Percentiles rank a stretch among this genome's conserved stretches.
Conservation (phyloP, 2,329 filamentous ascomycete species). For the Metarhizium brunneum region DNA sequence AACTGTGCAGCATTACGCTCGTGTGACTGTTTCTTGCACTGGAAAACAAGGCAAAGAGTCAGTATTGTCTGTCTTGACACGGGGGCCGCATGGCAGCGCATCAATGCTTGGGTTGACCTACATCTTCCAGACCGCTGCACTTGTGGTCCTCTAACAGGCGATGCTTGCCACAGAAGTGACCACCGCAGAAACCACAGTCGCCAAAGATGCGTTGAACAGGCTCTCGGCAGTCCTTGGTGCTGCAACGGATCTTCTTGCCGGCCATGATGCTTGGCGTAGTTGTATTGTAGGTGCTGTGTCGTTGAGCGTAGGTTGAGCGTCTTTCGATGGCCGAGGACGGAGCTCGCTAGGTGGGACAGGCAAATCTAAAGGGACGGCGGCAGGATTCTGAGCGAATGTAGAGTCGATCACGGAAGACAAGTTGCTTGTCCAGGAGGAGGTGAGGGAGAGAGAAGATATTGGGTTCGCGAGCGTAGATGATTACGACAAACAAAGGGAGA, state of each 20-base stretch:
- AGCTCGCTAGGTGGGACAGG: neutral
- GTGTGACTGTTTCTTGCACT: constrained; percentile 95
- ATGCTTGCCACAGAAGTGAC: constrained; percentile 93
- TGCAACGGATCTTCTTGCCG: constrained; percentile 74
- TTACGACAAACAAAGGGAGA: neutral
- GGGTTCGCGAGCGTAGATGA: neutral
- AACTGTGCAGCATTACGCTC: constrained; percentile 89
- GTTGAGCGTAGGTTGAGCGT: neutral
- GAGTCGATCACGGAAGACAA: neutral
- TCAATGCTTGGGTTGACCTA: constrained; percentile 30
- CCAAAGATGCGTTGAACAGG: constrained; percentile 87
- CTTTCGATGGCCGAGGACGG: neutral
- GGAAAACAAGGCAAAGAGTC: constrained; percentile 9
- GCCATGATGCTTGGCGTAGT: constrained; percentile 37
- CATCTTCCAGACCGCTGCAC: constrained; percentile 84
- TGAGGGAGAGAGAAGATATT: neutral
- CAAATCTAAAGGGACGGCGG: neutral
- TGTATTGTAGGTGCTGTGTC: neutral
- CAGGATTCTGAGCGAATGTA: neutral
- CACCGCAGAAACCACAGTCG: constrained; percentile 90
- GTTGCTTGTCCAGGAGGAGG: constrained; percentile 7
- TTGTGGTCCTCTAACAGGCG: constrained; percentile 89
- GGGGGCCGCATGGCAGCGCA: neutral
- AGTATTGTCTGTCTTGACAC: neutral
- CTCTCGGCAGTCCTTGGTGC: constrained; percentile 81